Base-by-base conservation (phyloP, 192 early-diverging fungal species). In the Gamsiella multidivaricata region DNA sequence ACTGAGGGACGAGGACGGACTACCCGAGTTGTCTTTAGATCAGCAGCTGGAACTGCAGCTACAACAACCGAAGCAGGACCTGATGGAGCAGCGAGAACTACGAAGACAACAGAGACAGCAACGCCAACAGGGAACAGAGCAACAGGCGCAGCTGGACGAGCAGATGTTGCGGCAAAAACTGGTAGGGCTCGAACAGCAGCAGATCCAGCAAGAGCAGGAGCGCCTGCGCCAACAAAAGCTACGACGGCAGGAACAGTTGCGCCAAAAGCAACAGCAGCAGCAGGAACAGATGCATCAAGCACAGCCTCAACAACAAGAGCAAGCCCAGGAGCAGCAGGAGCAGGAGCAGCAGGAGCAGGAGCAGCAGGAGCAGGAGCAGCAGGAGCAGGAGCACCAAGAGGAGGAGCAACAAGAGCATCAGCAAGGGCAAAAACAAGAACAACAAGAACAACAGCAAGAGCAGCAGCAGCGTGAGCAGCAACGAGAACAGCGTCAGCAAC, bases 401-500 rank as follows among this genome's bases (percentile, higher is more conserved):
- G 6, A 22, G 52, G 3, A 31, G 10, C 52, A 22, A 18, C 53
- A 33, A 18, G 52, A 66, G 42, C 29, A 23, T 10, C 43, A 47
- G 28, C 20, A 26, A 23, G 43, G 39, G 25, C 65, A 68, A 33
- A 32, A 28, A 8, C 65, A 47, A 6, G 45, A 47, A 1, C 55
- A 50, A 11, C 46, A 42, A n/a, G 45, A 68, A 10, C 65, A 43
- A 3, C 41, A 20, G 8, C 49, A 50, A 37, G 47, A 63, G 11
- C 61, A 52, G 20, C 47, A 52, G 33, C 49, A 63, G 3, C 61
- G 39, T 1, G 39, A 55, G 15, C 53, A 49, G 31, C 54, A 66
- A 11, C 26, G 32, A 4, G 52, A 65, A 33, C 51, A 67, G 36
- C 54, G 36, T 8, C 65, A 69, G 36, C 66, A 59, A 6, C 56